Evolutionary conservation across 192 early-diverging fungal species (phyloP).

Genomic region (Coemansia sp.): DNA sequence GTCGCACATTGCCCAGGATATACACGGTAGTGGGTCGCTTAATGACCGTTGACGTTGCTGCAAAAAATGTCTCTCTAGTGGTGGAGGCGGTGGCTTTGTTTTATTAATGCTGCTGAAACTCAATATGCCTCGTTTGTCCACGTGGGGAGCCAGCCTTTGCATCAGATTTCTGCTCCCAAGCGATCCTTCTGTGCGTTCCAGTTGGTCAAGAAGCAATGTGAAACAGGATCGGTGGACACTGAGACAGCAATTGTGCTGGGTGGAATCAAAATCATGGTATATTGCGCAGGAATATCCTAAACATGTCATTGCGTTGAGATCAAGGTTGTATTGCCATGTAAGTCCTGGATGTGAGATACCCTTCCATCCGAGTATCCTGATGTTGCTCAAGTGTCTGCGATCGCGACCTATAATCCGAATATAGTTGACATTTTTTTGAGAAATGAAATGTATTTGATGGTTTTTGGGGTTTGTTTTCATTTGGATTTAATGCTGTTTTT

Average conservation of each 20-base stretch:
- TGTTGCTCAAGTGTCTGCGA: conserved; percentile 38
- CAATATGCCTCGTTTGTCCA: conserved; percentile 29
- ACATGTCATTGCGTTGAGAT: conserved; percentile 40
- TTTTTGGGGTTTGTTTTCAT: not conserved
- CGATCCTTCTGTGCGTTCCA: conserved; percentile 38
- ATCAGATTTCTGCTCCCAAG: conserved; percentile 13
- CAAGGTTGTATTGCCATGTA: conserved; percentile 37
- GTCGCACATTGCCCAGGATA: conserved; percentile 43
- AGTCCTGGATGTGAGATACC: conserved; percentile 53
- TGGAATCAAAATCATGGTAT: conserved; percentile 29
- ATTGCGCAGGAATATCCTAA: conserved; percentile 38
- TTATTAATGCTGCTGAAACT: not conserved
- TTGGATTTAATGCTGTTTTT: not conserved
- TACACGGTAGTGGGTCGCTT: not conserved
- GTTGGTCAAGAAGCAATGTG: conserved; percentile 24
- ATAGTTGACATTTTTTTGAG: too few species aligned
- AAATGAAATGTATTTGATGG: not conserved
- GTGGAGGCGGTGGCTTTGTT: conserved; percentile 1
- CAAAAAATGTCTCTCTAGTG: not conserved
- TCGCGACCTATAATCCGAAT: conserved; percentile 49
- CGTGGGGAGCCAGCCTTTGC: conserved; percentile 23
- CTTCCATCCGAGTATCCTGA: conserved; percentile 31
- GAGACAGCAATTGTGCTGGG: conserved; percentile 24
- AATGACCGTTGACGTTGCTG: not conserved
- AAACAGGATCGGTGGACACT: conserved; percentile 50